Base-by-base conservation (phyloP, 2,329 filamentous ascomycete species). In the Aspergillus pseudonomiae region DNA sequence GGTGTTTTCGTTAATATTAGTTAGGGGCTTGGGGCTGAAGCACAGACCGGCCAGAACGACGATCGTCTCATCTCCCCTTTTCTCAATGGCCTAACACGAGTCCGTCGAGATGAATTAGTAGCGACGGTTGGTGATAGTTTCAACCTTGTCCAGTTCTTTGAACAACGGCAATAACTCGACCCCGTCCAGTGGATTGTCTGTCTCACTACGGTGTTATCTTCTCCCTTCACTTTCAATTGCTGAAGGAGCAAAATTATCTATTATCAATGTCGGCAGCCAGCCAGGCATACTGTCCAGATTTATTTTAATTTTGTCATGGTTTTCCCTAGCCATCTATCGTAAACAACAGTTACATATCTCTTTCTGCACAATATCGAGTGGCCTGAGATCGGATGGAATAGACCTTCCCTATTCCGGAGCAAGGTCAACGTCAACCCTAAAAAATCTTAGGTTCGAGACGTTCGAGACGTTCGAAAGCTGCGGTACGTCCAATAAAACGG, bases 1-100 rank as follows among this genome's bases (percentile, higher is more conserved):
- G 30, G 24, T 26, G 52, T 55, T 39, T 55, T 54, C 52, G 26
- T 55, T 55, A 55, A 36, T 39, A 55, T 55, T 55, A 55, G 52
- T 54, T 36, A 36, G 52, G 52, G 52, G 48, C 48, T 52, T 52
- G 48, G 52, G 30, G 34, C 34, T 55, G 52, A 12, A 55, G 52
- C 52, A 55, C 52, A 55, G 52, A 55, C 52, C 32, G 52, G 28
- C 19, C 45, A 30, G 26, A 14, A 34, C 21, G 52, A 41, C 52
- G 52, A 55, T 55, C 52, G 19, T 6, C 28, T 32, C 14, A 10
- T 32, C 28, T 52, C 48, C 48, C 48, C 48, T 52, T 52, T 52
- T 52, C 48, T 52, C 48, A n/a, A 52, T 50, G 46, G 46, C 46
- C n/a, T 28, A 50, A 50, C 14, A 50, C 14, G 14, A 30, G 36